These are phyloP conservation scores for Nakazawaea anatomiae DNA, from an alignment of 805 yeast genomes.

Conservation along the genomic window DNA sequence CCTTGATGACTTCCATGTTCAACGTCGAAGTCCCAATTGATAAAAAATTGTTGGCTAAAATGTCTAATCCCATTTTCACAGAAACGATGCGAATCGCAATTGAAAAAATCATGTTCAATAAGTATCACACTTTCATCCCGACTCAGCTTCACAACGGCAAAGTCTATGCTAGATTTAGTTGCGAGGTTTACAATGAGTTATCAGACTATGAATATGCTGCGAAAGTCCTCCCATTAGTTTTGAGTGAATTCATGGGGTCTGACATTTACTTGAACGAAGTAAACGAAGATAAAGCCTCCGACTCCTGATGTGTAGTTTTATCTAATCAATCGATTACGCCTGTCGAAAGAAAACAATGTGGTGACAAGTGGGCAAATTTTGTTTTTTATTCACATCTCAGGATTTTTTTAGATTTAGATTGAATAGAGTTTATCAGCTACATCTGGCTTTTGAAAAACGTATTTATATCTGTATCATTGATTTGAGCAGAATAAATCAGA, in stretches of 20 bases:
- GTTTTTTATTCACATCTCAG: too few relatives aligned
- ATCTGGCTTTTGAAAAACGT: too few relatives aligned
- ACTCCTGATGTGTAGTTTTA: too few relatives aligned
- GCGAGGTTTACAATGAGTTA: constrained; percentile 54
- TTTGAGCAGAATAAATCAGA: too few relatives aligned
- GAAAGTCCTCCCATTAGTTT: constrained; percentile 27
- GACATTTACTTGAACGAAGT: background rate
- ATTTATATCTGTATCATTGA: too few relatives aligned
- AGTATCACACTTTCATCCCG: constrained; percentile 44
- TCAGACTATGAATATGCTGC: constrained; percentile 47
- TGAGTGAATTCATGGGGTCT: constrained; percentile 14
- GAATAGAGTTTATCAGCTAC: too few relatives aligned
- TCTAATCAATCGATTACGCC: too few relatives aligned
- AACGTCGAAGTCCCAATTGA: constrained; percentile 32
- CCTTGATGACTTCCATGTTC: constrained; percentile 37
- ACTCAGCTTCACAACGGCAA: constrained; percentile 32
- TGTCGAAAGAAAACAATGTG: too few relatives aligned
- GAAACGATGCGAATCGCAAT: constrained; percentile 13
- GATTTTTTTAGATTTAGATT: too few relatives aligned
- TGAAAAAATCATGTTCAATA: constrained; percentile 17
- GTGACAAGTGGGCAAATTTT: too few relatives aligned
- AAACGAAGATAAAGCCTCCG: too few relatives aligned
- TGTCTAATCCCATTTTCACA: constrained; percentile 7
- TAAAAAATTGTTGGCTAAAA: constrained; percentile 4
- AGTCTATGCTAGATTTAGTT: constrained; percentile 47